phyloP scores from a whole-genome alignment of 2,329 filamentous ascomycete species.

The Pseudogymnoascus sp. region DNA sequence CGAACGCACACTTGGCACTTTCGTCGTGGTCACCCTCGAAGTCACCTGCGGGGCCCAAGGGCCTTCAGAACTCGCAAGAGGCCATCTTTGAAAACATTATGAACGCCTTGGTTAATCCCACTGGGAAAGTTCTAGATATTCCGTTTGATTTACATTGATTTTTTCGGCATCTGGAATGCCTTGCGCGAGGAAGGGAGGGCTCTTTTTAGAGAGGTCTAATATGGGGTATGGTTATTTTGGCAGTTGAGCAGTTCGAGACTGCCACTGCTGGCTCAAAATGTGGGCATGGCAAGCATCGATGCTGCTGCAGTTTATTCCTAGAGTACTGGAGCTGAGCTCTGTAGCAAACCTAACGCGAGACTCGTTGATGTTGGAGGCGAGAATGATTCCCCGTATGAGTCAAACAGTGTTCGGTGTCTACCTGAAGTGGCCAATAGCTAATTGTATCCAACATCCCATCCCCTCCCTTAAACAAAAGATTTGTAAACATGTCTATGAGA shows the following conservation, averaged over 20 bases:
- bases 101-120: constrained; percentile 3
- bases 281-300: background rate
- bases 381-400: background rate
- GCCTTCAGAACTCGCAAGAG: background rate
- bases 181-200: background rate
- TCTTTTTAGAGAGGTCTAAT: constrained; percentile 6
- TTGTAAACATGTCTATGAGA: background rate
- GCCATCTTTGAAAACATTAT: constrained; percentile 4
- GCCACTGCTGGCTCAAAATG: background rate
- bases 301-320: constrained; percentile 3
- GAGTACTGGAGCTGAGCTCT: background rate
- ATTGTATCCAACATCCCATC: too few relatives aligned
- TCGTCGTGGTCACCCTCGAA: background rate
- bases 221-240: background rate
- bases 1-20: background rate
- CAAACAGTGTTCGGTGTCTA: background rate
- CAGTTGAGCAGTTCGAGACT: background rate
- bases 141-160: constrained; percentile 5
- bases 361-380: constrained; percentile 1
- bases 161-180: constrained; percentile 3
- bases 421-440: background rate
- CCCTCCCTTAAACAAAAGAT: background rate
- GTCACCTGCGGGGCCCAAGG: background rate
- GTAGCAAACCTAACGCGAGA: constrained; percentile 3
- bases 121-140: background rate